Base-by-base conservation (phyloP, 2,329 filamentous ascomycete genomes). In the Fusarium ramigenum region DNA sequence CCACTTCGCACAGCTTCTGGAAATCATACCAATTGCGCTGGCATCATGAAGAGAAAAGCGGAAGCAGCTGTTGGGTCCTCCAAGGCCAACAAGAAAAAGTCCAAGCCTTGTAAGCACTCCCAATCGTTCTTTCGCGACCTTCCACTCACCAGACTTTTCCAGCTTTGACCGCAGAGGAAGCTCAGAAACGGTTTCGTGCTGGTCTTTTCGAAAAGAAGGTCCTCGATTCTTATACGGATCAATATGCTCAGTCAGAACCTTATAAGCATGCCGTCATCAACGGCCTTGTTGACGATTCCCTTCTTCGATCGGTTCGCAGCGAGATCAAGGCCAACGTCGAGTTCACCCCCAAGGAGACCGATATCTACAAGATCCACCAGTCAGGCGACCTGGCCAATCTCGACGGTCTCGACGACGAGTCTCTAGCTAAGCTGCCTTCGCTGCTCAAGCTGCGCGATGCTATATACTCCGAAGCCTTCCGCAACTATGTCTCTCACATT, bases 321-420 rank as follows among this genome's bases (percentile, higher is more conserved):
- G 96, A 99, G 85, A 96, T 98, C 82, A 92, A 92, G 82, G 88
- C 93, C 76, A 95, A 97, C 80, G 93, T 99, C 75, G 92, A 93
- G 75, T 99, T 99, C 85, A 98, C 96, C 18, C 95, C 95, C 77
- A 99, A 99, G 83, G 96, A 99, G 84, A 99, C 96, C 53, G 96
- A 99, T 82, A 99, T 99, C 78, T 99, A 99, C 89, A 97, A 97
- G 84, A 98, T 99, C 80, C 95, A 98, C 87, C 96, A 99, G 86
- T 98, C 96, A 9, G 96, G 96, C 74, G 96, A 99, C 82, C 89
- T 99, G 39, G 96, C 96, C 52, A 99, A 99, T 83, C 90, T 99
- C 66, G 96, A 98, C 83, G 96, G 96, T 30, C 89, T 99, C 47
- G 94, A 97, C 70, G 92, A 97, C 80, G 91, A 92, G 12, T 95